These are phyloP conservation scores for Colletotrichum navitas DNA, from an alignment of 2,329 filamentous ascomycete species.

Conservation along the genomic window DNA sequence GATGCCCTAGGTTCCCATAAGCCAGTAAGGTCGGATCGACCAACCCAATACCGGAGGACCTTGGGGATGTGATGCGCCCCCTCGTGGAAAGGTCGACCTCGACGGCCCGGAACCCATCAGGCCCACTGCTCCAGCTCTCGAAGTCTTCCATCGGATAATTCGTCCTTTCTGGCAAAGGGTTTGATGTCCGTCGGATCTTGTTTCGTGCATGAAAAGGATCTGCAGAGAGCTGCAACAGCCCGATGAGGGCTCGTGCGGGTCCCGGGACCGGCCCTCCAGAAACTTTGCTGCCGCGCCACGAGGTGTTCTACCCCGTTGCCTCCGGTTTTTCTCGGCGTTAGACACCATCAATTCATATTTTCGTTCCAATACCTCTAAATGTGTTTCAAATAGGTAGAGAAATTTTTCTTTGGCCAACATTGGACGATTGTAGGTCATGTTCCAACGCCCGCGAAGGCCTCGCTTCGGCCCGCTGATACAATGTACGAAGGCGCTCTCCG, in stretches of 20 bases:
- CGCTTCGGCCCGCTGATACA: background rate
- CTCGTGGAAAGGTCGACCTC: background rate
- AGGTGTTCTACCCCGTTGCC: background rate
- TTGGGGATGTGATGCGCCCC: background rate
- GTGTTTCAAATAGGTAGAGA: background rate
- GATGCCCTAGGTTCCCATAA: background rate
- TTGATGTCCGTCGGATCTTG: constrained; percentile 28
- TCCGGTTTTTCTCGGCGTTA: constrained; percentile 24
- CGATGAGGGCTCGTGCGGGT: constrained; percentile 24
- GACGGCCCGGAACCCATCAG: background rate
- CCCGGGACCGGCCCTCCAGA: constrained; percentile 31
- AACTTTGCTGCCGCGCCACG: background rate
- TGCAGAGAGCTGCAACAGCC: constrained; percentile 24
- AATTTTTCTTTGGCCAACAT: background rate
- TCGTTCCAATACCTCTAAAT: background rate
- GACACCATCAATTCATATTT: background rate
- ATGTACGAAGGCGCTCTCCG: background rate
- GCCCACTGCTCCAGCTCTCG: background rate
- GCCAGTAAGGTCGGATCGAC: background rate
- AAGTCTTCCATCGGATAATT: background rate
- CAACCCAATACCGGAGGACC: background rate
- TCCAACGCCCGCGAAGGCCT: too few species aligned
- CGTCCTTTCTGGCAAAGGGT: constrained; percentile 1
- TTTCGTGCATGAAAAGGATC: constrained; percentile 35
- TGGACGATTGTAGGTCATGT: background rate